Conservation (phyloP, 768 basidiomycete species). For the Pleurotus eryngii region DNA sequence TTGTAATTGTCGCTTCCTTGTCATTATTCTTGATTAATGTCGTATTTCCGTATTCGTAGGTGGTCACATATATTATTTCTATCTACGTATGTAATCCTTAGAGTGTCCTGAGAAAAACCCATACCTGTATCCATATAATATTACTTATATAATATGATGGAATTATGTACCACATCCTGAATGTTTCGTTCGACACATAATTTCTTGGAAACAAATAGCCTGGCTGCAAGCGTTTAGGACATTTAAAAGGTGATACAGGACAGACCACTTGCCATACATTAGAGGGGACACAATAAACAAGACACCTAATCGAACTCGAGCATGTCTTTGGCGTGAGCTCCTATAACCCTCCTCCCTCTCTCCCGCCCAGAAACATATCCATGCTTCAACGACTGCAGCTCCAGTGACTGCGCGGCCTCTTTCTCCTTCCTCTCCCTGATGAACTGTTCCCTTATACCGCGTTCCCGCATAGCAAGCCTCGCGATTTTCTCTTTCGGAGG, state of each 20-base stretch:
- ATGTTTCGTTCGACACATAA: too few relatives aligned
- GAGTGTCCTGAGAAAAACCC: neutral
- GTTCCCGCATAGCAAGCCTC: slow-evolving; percentile 48
- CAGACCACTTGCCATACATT: too few relatives aligned
- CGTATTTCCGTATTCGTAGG: neutral
- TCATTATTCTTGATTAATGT: neutral
- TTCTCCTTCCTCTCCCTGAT: slow-evolving; percentile 23
- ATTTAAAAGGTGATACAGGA: too few relatives aligned
- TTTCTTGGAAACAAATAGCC: too few relatives aligned
- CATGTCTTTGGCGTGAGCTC: slow-evolving; percentile 7
- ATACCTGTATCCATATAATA: slow-evolving; percentile 1
- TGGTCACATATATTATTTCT: neutral
- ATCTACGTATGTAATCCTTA: slow-evolving; percentile 4
- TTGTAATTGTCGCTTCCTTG: too few relatives aligned
- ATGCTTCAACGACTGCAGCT: neutral
- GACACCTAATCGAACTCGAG: slow-evolving; percentile 3
- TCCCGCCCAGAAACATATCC: neutral
- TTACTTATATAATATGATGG: slow-evolving; percentile 1
- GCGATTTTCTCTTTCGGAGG: slow-evolving; percentile 52
- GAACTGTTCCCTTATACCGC: slow-evolving; percentile 37
- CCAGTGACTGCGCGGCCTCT: neutral
- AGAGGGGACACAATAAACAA: too few relatives aligned
- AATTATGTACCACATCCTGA: too few relatives aligned
- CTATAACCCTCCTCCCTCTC: slow-evolving; percentile 1
- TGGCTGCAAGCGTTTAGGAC: too few relatives aligned